A percentile compares a stretch with the other conserved stretches of the same genome.
Evolutionary conservation across 805 yeast genomes (phyloP).

Genomic region (Hermanozyma aechmeae): DNA sequence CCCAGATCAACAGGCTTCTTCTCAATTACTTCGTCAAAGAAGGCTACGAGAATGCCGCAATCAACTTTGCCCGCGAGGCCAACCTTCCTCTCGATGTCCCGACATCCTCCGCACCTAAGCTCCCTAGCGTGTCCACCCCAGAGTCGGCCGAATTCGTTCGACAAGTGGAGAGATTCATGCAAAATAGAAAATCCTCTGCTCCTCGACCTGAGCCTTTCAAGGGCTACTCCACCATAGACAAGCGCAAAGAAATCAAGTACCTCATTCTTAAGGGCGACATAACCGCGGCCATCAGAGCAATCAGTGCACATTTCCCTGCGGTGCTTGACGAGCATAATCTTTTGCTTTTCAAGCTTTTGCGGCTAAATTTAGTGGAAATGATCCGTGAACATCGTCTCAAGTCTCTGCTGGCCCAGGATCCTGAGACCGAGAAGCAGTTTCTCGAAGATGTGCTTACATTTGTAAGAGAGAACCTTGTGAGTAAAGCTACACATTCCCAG

Average conservation of each 20-base stretch:
- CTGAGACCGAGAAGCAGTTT: slow-evolving; percentile 34
- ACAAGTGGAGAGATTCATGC: no score
- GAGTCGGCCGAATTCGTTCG: neutral
- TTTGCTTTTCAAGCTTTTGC: slow-evolving; percentile 62
- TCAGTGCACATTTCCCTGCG: slow-evolving; percentile 55
- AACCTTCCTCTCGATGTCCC: slow-evolving; percentile 23
- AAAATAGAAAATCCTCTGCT: neutral
- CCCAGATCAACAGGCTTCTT: slow-evolving; percentile 42
- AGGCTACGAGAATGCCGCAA: slow-evolving; percentile 65
- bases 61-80: slow-evolving; percentile 51
- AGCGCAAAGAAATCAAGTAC: slow-evolving; percentile 44
- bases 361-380: slow-evolving; percentile 73
- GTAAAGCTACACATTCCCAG: slow-evolving; percentile 49
- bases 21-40: slow-evolving; percentile 70
- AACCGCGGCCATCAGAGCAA: slow-evolving; percentile 43
- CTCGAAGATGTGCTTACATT: slow-evolving; percentile 46
- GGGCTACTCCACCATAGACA: slow-evolving; percentile 43
- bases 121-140: no score
- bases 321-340: slow-evolving; percentile 53
- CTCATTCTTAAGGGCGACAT: slow-evolving; percentile 54
- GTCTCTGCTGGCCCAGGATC: slow-evolving; percentile 9
- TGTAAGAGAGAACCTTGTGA: slow-evolving; percentile 53
- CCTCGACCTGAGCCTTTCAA: slow-evolving; percentile 1
- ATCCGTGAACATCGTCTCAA: slow-evolving; percentile 42
- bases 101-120: neutral